phyloP scores from a whole-genome alignment of 805 yeast genomes.

The Dipodascopsis uninucleata region DNA sequence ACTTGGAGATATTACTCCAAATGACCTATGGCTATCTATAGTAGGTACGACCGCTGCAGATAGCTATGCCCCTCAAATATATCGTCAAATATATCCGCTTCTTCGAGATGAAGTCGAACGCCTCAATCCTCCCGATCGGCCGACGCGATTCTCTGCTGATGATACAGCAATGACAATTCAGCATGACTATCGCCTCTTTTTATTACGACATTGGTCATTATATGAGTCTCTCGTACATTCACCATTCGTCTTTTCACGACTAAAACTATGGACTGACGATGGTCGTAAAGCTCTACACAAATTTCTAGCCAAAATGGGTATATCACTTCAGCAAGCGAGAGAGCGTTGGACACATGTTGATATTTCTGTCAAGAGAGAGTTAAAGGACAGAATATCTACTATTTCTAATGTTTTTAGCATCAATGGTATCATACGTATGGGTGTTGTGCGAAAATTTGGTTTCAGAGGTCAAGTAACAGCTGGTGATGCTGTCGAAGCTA shows the following conservation, averaged over 20 bases:
- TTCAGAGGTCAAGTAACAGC: slow-evolving; percentile 84
- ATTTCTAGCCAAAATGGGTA: slow-evolving; percentile 95
- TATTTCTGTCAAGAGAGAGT: slow-evolving; percentile 65
- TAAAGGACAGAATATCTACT: slow-evolving; percentile 64
- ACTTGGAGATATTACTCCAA: slow-evolving; percentile 73
- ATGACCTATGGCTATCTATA: slow-evolving; percentile 78
- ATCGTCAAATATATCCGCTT: slow-evolving; percentile 66
- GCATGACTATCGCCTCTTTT: slow-evolving; percentile 78
- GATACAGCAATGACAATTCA: slow-evolving; percentile 55
- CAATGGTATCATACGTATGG: slow-evolving; percentile 77
- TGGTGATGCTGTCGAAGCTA: slow-evolving; percentile 85
- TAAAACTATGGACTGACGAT: slow-evolving; percentile 85
- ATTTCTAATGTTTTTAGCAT: slow-evolving; percentile 74
- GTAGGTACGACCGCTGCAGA: slow-evolving; percentile 85
- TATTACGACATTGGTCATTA: slow-evolving; percentile 87
- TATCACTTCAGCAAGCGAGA: slow-evolving; percentile 79
- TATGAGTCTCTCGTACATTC: slow-evolving; percentile 89
- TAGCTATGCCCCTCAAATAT: slow-evolving; percentile 63
- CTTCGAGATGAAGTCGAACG: slow-evolving; percentile 80
- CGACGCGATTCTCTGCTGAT: slow-evolving; percentile 23
- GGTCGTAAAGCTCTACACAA: slow-evolving; percentile 84
- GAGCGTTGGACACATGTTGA: slow-evolving; percentile 93
- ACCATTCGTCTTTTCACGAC: slow-evolving; percentile 83
- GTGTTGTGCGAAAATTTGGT: slow-evolving; percentile 83
- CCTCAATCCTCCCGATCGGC: slow-evolving; percentile 43